Base-by-base conservation (phyloP, 2,329 filamentous ascomycete genomes). In the Trichoderma arundinaceum region DNA sequence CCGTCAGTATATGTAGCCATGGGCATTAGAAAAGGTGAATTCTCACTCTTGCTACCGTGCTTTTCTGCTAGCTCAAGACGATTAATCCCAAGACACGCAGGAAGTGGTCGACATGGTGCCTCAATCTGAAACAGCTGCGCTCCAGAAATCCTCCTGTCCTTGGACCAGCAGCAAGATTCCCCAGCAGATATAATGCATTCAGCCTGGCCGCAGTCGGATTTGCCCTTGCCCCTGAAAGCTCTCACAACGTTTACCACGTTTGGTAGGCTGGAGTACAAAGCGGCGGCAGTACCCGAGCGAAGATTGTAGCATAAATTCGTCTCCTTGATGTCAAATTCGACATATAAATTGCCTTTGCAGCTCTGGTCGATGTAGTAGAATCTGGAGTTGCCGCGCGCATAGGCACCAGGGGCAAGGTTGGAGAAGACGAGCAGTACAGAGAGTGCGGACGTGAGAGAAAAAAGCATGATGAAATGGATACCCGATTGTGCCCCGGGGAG, bases 271-370 rank as follows among this genome's bases (percentile, higher is more conserved):
- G 48, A 33, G 48, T 52, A 52, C 4, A 52, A 33, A 13, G 48
- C 32, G 2, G 22, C 48, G 0, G 48, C 48, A 15, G 48, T 33
- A 13, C 48, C 48, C 8, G 48, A 52, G 15, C 17, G n/a, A 15
- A 52, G 48, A 28, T 28, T 8, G 28, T 52, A 52, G 48, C 22
- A 52, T 52, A 33, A 33, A 28, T 52, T 15, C 6, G 32, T 28
- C 15, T 52, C 28, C 8, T n/a, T 32, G 48, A 52, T 52, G 48
- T 52, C 48, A n/a, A 52, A 52, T 28, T 52, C 48, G 28, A 52
- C 28, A 13, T 3, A 52, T 13, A 15, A 1, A 22, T 28, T 28
- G 28, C 48, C 48, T 28, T 15, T 19, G 48, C 48, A 52, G 28
- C 32, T n/a, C n/a, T 33, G 48, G 9, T 52, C 17, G 28, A 33